Conservation (phyloP, 441 rosid genomes). For the Pelargonium fulgidum region DNA sequence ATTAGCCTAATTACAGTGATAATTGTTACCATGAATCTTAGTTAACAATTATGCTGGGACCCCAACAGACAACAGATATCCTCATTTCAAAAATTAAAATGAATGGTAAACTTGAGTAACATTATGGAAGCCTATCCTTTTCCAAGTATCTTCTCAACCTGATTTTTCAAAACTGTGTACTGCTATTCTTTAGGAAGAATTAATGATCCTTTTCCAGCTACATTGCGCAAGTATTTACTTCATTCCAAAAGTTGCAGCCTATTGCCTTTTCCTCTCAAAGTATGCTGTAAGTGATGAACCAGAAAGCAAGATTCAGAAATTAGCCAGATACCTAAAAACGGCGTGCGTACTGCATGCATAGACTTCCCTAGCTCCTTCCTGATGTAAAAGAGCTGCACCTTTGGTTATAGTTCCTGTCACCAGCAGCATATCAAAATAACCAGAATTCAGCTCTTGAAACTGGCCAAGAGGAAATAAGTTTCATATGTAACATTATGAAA, state of each 20-base stretch:
- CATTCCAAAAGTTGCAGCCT: not conserved
- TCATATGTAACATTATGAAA: too few relatives aligned
- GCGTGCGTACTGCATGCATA: conserved; percentile 87
- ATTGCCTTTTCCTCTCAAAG: not conserved
- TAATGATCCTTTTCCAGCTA: not conserved
- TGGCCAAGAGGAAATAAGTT: too few relatives aligned
- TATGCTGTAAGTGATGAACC: not conserved
- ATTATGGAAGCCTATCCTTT: not conserved
- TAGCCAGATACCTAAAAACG: conserved; percentile 56
- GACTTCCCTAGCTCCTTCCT: conserved; percentile 85
- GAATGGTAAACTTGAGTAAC: not conserved
- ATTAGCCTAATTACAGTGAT: too few relatives aligned
- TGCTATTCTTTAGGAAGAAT: not conserved
- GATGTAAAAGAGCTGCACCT: conserved; percentile 80
- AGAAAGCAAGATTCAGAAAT: not conserved
- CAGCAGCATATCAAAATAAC: not conserved
- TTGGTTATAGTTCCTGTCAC: conserved; percentile 66
- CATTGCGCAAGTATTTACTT: not conserved
- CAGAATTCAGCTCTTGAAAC: conserved; percentile 11
- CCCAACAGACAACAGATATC: too few relatives aligned
- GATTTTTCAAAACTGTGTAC: not conserved
- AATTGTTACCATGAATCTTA: too few relatives aligned
- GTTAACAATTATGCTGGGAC: too few relatives aligned
- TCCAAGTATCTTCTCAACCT: not conserved
- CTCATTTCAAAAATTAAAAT: too few relatives aligned